phyloP scores from a whole-genome alignment of 805 yeast species.

The Cyberlindnera samutprakarnensis region DNA sequence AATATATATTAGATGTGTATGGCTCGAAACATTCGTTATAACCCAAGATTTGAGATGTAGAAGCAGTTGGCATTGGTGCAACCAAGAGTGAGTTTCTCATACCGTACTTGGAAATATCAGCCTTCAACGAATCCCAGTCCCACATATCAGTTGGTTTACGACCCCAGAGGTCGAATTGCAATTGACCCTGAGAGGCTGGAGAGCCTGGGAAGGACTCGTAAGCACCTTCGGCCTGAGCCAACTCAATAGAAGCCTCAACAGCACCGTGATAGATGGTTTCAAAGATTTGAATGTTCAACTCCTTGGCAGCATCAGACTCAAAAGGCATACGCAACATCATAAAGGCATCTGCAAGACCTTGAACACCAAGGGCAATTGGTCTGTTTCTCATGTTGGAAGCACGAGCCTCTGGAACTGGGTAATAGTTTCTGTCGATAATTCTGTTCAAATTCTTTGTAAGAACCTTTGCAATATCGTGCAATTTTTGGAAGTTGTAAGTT shows the following conservation, averaged over 20 bases:
- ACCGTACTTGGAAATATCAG: slow-evolving; percentile 53
- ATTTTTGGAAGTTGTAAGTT: slow-evolving; percentile 60
- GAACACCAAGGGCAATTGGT: slow-evolving; percentile 97
- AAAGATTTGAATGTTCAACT: slow-evolving; percentile 75
- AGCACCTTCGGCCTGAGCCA: slow-evolving; percentile 62
- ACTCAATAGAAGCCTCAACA: slow-evolving; percentile 76
- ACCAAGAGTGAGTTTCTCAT: slow-evolving; percentile 80
- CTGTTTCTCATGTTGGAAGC: slow-evolving; percentile 75
- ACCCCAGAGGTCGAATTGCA: slow-evolving; percentile 87
- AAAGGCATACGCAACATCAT: slow-evolving; percentile 76
- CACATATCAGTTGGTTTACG: slow-evolving; percentile 70
- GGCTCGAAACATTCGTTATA: slow-evolving; percentile 96
- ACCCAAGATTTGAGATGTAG: slow-evolving; percentile 93
- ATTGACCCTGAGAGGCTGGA: slow-evolving; percentile 78
- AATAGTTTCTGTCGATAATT: slow-evolving; percentile 77
- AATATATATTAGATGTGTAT: slow-evolving; percentile 84
- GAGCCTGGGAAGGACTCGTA: slow-evolving; percentile 76
- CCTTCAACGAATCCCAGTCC: slow-evolving; percentile 78
- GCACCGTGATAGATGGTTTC: slow-evolving; percentile 96
- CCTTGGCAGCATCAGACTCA: slow-evolving; percentile 73
- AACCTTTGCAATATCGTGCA: slow-evolving; percentile 74
- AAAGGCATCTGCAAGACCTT: slow-evolving; percentile 90
- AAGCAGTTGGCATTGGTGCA: slow-evolving; percentile 98
- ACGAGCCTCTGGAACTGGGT: slow-evolving; percentile 76
- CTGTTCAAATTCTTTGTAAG: slow-evolving; percentile 71